Evolutionary conservation across 306 rosid genomes (phyloP), one percentile per base, ranked within the genome.

Genomic region (Malus orientalis): DNA sequence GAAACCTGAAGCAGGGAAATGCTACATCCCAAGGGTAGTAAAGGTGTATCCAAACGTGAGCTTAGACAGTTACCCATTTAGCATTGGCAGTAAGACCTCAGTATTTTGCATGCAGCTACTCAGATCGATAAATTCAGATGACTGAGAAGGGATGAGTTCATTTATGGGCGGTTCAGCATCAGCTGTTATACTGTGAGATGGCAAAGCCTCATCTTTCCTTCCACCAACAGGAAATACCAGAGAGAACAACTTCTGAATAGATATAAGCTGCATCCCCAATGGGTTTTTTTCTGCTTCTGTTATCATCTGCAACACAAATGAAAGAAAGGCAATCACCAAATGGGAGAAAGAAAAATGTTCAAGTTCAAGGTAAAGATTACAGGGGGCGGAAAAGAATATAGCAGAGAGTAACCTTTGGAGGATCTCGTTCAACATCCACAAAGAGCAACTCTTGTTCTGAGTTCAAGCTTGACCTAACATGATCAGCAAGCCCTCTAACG

Each of bases 341-440:
- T 32, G 38, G 65, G 67, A 77, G 58, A 71, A 70, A 70, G 7
- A 14, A 74, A 59, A 7, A 45, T 25, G 71, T 58, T 25, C 40
- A 76, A 44, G 53, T 67, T 51, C 27, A 64, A 74, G 55, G 27
- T 16, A 57, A 10, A 59, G 40, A 58, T 54, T 23, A 67, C 7
- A 40, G n/a, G 19, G 10, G 9, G 5, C n/a, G 3, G 32, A 55
- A 72, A 19, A 25, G 44, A 53, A 67, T 25, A 38, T 42, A 63
- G 54, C 49, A 74, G 69, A 55, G 57, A 55, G 76, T 36, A 32
- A 92, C 98, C 98, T 87, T 70, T 33, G 93, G 96, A 60, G 97
- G 86, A 69, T 93, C 97, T 2, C 82, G 86, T 72, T 89, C 86
- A 63, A 93, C 88, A 83, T 93, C 98, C 64, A 91, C 98, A 78